A percentile compares a stretch with the other conserved stretches of the same genome.
Conservation (phyloP, 176 grass and related monocot genomes). For the Leersia perrieri region DNA sequence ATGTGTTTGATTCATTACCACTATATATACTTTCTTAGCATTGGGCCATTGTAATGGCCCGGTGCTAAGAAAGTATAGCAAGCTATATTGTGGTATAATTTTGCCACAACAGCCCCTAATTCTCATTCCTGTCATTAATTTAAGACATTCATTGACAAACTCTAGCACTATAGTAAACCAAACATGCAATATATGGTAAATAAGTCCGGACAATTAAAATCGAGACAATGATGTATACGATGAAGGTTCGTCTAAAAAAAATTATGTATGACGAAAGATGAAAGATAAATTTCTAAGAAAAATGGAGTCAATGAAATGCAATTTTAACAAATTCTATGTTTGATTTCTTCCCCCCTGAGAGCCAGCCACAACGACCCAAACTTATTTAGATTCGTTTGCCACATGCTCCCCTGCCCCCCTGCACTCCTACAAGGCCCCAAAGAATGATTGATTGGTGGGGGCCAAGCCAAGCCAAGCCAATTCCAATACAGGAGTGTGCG, state of each 20-base stretch:
- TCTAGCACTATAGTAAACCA: too few species aligned
- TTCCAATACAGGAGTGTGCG: background rate
- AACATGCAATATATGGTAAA: too few species aligned
- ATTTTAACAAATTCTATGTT: background rate
- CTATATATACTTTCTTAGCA: too few species aligned
- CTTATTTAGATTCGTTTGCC: background rate
- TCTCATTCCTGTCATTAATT: background rate
- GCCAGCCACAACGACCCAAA: background rate
- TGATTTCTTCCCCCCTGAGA: background rate
- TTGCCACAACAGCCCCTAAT: too few species aligned
- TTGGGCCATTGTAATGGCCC: too few species aligned
- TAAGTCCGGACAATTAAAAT: background rate
- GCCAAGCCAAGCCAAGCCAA: background rate
- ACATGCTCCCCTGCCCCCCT: slow-evolving; percentile 52
- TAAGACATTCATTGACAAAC: too few species aligned
- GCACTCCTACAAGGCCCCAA: slow-evolving; percentile 35
- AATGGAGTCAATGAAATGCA: background rate
- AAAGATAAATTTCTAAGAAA: background rate
- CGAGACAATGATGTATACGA: background rate
- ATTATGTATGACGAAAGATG: too few species aligned
- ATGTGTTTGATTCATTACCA: too few species aligned
- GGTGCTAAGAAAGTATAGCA: too few species aligned
- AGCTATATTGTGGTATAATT: too few species aligned
- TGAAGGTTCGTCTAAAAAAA: too few species aligned
- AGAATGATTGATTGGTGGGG: slow-evolving; percentile 24